These are phyloP conservation scores for Bidens hawaiensis DNA, from an alignment of 140 eudicot species.

Conservation along the genomic window DNA sequence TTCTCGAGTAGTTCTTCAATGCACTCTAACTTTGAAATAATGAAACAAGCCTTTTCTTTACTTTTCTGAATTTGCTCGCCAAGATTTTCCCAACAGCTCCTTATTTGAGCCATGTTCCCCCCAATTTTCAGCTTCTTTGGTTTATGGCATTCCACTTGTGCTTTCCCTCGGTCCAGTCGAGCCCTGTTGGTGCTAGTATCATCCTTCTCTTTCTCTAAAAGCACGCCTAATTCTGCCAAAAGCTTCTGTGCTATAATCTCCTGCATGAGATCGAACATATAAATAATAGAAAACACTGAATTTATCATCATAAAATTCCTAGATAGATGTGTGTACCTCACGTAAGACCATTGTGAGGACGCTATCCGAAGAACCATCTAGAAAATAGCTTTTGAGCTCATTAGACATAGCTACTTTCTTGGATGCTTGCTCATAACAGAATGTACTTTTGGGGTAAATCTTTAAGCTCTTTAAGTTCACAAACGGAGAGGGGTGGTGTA, in stretches of 20 bases:
- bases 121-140: not conserved
- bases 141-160: not conserved
- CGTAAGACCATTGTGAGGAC: not conserved
- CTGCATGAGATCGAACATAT: not conserved
- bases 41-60: not conserved
- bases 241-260: not conserved
- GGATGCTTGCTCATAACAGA: not conserved
- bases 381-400: not conserved
- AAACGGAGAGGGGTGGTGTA: not conserved
- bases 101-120: not conserved
- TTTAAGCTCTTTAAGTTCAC: constrained; percentile 5
- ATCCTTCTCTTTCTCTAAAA: constrained; percentile 1
- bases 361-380: constrained; percentile 1
- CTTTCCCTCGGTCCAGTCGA: not conserved
- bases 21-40: not conserved
- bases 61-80: not conserved
- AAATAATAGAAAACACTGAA: not conserved
- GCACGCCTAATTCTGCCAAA: constrained; percentile 1
- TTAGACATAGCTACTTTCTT: not conserved
- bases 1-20: not conserved
- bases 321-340: constrained; percentile 5
- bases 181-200: too few species aligned
- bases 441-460: not conserved
- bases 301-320: not conserved
- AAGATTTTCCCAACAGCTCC: not conserved